Base-by-base conservation (phyloP, 345 rosid genomes). In the Linum trigynum region DNA sequence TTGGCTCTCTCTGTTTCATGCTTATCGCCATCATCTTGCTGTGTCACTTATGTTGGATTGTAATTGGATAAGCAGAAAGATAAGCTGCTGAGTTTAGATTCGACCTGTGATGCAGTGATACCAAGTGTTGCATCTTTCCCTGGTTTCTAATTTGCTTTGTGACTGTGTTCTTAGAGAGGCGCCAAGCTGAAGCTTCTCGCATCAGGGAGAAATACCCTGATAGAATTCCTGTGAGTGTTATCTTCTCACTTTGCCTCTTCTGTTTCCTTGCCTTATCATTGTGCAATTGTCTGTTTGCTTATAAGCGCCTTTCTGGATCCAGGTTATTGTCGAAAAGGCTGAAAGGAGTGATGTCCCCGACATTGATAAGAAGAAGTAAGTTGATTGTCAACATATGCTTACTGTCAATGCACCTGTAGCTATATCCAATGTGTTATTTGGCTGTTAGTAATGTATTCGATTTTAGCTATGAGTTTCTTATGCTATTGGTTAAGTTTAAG, bases 331-430 rank as follows among this genome's bases (percentile, higher is more conserved):
- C 62, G 99, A 94, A 71, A 94, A 73, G 79, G 95, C 96, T 48
- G 96, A 83, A 63, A 87, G 82, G 71, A 83, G 86, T 71, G 95
- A 94, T 76, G 84, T 90, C 61, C 97, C 99, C 66, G 96, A 94
- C 55, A 94, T 94, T 74, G 97, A 90, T 74, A 94, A 94, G 80
- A 90, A 90, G 73, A 94, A 94, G 99, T 94, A 66, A 81, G 97
- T 82, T 16, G 38, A 63, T 62, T 59, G 42, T 58, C 15, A 60
- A 6, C 14, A 1, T 68, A 5, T 23, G n/a, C 1, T 32, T 56
- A 7, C 16, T 56, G 7, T 15, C 15, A n/a, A 55, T 57, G 36
- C 36, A 11, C 51, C 12, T 14, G 12, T 45, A 7, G 2, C 12
- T 45, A 45, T 45, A 45, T 7, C 3, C 51, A 45, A 45, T 45